Base-by-base conservation (phyloP, 371 early-diverging fungal species). In the Actinomortierella wolfii region DNA sequence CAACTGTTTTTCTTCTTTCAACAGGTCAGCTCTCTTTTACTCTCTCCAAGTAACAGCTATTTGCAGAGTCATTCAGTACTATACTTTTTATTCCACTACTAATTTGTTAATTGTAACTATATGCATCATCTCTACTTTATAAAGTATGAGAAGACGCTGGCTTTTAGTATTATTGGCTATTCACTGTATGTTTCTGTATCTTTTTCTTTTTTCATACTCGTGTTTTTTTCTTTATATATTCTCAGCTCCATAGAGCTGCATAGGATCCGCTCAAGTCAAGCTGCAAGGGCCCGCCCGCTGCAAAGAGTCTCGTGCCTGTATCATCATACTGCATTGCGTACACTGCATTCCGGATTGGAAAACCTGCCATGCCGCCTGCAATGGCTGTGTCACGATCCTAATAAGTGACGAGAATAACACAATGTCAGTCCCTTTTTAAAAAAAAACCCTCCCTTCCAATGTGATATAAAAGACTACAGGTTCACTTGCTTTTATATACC, bases 231-330 rank as follows among this genome's bases (percentile, higher is more conserved):
- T 28, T 13, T 50, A 3, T 17, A 26, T 39, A 43, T 8, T 20
- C 57, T 53, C 53, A 69, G 34, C 50, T 56, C 83, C 81, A 80
- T 2, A 82, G 28, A 17, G 76, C 80, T 2, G 78, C 80, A 63
- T 84, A 84, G 18, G 85, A 77, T 3, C 89, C 88, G 28, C 74
- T 60, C 54, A 85, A 65, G 23, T 79, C 83, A 39, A 83, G 58
- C 48, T 86, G 86, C 42, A 89, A 68, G 8, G 90, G 90, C 1
- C 90, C 90, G 17, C 89, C 90, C 0, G 83, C 86, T 4, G 86
- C 75, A 71, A 87, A 86, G 25, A 89, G 62, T 13, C 62, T 57
- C 14, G 80, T 69, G 14, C 76, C 68, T 9, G 77, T 76, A 23
- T 71, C 71, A 56, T 81, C 78, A 53, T 86, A 87, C 34, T 66